Evolutionary conservation across 140 eudicot genomes (phyloP).

Genomic region (Stevia rebaudiana): DNA sequence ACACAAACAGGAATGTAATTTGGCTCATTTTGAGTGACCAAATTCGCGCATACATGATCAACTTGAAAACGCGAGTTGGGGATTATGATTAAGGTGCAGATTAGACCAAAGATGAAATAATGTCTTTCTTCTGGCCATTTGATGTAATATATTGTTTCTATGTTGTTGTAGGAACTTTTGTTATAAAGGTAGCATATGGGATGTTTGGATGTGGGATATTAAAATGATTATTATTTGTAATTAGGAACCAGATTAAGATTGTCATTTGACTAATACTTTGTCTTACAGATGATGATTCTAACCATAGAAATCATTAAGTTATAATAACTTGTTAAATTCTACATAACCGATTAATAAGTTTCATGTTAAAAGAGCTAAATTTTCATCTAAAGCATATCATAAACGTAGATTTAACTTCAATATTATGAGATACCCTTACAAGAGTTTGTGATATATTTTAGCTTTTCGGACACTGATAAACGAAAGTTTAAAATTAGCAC

Average conservation of each 20-base stretch:
- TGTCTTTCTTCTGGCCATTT: background rate
- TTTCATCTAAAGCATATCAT: too few species aligned
- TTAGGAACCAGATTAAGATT: background rate
- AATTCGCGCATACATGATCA: background rate
- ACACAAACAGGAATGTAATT: background rate
- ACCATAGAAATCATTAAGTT: background rate
- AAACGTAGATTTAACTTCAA: too few species aligned
- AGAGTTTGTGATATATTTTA: too few species aligned
- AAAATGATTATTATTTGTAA: background rate
- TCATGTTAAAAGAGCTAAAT: too few species aligned
- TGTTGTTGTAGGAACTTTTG: background rate
- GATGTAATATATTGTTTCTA: background rate
- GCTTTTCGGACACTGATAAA: too few species aligned
- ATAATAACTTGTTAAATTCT: background rate
- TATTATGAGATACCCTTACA: too few species aligned
- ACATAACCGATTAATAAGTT: too few species aligned
- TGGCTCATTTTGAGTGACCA: background rate
- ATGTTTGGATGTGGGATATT: background rate
- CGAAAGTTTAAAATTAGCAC: too few species aligned
- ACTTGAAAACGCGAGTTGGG: background rate
- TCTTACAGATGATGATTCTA: background rate
- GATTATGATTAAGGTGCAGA: conserved; percentile 13
- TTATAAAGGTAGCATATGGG: background rate
- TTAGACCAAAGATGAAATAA: conserved; percentile 5
- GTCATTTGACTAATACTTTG: background rate